A percentile compares a stretch with the other conserved stretches of the same genome.
These are phyloP conservation scores for Straminergon stramineum DNA, from an alignment of 225 moss, liverwort and hornwort species.

Conservation along the genomic window DNA sequence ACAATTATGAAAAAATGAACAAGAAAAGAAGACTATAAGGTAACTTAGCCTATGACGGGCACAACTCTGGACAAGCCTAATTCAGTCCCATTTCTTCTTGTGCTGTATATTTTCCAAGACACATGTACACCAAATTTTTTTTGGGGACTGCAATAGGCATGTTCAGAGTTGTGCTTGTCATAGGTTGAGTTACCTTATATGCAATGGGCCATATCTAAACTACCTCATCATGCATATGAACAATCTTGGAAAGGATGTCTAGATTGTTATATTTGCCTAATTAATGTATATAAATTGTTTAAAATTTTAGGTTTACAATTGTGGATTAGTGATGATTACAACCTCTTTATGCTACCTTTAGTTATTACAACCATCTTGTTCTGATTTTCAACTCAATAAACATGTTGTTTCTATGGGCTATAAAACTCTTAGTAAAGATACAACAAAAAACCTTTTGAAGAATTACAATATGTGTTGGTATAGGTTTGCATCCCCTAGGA, in stretches of 20 bases:
- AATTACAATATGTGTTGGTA: neutral
- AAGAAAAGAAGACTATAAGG: too few relatives aligned
- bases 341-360: neutral
- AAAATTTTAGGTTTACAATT: neutral
- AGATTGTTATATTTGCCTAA: neutral
- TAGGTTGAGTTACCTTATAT: too few relatives aligned
- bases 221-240: neutral
- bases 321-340: neutral
- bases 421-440: neutral
- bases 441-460: neutral
- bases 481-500: neutral
- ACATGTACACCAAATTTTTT: too few relatives aligned
- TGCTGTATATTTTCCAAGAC: too few relatives aligned
- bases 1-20: neutral
- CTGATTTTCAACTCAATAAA: neutral
- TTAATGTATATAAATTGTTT: fast-evolving
- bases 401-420: neutral
- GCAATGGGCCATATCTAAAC: neutral
- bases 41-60: too few relatives aligned
- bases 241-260: neutral
- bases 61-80: too few relatives aligned
- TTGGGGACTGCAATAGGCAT: too few relatives aligned
- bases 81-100: too few relatives aligned
- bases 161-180: too few relatives aligned
- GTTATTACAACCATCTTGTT: neutral